Evolutionary conservation across 1,139 yeast species (phyloP).

Genomic region (Pichia sp.): DNA sequence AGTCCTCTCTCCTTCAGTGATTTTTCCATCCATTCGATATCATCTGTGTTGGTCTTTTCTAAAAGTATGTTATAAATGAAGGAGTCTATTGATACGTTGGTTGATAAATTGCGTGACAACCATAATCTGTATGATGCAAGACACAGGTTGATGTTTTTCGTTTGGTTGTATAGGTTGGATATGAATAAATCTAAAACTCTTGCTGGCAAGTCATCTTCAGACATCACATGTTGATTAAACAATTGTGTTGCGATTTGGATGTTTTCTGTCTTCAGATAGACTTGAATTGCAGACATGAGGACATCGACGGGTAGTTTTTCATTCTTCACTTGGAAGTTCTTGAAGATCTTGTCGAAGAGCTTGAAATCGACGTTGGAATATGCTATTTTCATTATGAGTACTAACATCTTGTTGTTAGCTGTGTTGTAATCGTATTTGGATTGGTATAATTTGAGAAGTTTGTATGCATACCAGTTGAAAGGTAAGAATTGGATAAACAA

Average conservation of each 20-base stretch:
- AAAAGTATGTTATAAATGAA: constrained; percentile 22
- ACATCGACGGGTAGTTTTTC: constrained; percentile 18
- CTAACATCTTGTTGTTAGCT: constrained; percentile 13
- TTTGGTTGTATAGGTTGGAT: constrained; percentile 19
- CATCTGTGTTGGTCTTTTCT: constrained; percentile 20
- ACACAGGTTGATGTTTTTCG: constrained; percentile 24
- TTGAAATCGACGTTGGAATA: constrained; percentile 22
- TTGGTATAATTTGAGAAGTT: constrained; percentile 13
- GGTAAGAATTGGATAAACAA: constrained; percentile 16
- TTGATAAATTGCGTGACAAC: constrained; percentile 21
- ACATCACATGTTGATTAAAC: constrained; percentile 29
- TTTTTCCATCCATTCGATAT: constrained; percentile 24
- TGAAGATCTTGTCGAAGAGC: constrained; percentile 25
- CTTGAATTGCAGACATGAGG: constrained; percentile 24
- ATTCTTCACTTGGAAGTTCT: constrained; percentile 17
- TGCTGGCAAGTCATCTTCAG: constrained; percentile 18
- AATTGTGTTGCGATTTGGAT: constrained; percentile 27
- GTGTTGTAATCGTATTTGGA: constrained; percentile 3
- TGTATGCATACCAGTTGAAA: constrained; percentile 18
- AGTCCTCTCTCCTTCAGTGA: constrained; percentile 16
- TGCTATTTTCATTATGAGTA: constrained; percentile 20
- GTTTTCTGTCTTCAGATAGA: constrained; percentile 27
- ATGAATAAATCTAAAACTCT: constrained; percentile 22
- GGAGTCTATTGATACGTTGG: constrained; percentile 25
- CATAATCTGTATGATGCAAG: constrained; percentile 28